A percentile compares a stretch with the other conserved stretches of the same genome.
phyloP scores from a whole-genome alignment of 495 filamentous ascomycete species.

The Penicillium simplicissimum region DNA sequence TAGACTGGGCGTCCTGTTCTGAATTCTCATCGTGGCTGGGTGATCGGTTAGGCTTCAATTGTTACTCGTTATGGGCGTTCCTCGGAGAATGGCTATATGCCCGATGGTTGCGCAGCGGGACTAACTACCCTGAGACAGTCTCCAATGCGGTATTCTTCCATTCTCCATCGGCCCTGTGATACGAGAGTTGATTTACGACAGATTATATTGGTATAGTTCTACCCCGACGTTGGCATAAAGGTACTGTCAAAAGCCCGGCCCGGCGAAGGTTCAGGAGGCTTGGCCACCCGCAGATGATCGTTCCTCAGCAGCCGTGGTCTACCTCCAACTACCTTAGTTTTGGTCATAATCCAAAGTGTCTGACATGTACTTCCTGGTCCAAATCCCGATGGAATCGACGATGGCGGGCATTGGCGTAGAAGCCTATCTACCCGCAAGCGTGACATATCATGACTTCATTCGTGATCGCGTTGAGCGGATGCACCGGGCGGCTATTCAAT shows the following conservation, averaged over 20 bases:
- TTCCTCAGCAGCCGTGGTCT: neutral
- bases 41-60: neutral
- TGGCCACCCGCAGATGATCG: neutral
- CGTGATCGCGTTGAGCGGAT: neutral
- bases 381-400: conserved; percentile 3
- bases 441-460: conserved; percentile 1
- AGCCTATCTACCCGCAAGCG: conserved; percentile 1
- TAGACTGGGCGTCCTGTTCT: neutral
- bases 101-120: neutral
- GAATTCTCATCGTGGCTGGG: neutral
- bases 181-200: too few species aligned
- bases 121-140: neutral
- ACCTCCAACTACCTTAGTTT: neutral
- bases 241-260: neutral
- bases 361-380: neutral
- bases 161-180: neutral
- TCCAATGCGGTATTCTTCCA: neutral
- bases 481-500: neutral
- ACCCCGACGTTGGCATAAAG: neutral
- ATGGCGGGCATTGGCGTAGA: conserved; percentile 2
- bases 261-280: conserved; percentile 1
- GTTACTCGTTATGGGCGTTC: neutral
- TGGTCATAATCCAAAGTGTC: neutral
- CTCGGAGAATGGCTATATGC: neutral
- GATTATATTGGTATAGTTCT: too few species aligned